A percentile compares a stretch with the other conserved stretches of the same genome.
Conservation (phyloP, 2,329 filamentous ascomycete genomes). For the Beauveria australis region DNA sequence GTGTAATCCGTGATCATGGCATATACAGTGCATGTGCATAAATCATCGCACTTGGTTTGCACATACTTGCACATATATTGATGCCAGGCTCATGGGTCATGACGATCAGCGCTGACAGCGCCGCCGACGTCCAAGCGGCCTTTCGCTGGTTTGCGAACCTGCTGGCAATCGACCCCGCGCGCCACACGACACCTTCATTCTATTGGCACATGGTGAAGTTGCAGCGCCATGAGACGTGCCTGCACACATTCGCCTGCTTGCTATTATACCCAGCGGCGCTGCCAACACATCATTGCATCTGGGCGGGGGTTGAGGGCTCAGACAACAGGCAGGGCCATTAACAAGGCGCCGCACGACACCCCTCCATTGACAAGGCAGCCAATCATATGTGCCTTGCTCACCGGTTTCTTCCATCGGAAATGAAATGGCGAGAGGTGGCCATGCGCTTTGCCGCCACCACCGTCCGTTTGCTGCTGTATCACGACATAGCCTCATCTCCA, state of each 20-base stretch:
- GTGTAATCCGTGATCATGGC: neutral
- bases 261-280: constrained; percentile 10
- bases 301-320: constrained; percentile 10
- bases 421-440: neutral
- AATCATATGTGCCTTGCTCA: constrained; percentile 8
- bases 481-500: constrained; percentile 4
- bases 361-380: constrained; percentile 6
- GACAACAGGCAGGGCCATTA: neutral
- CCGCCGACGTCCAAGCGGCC: constrained; percentile 10
- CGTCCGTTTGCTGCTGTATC: neutral
- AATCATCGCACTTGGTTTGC: neutral
- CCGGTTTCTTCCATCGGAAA: constrained; percentile 7
- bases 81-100: constrained; percentile 10
- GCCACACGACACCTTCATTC: constrained; percentile 10
- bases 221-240: constrained; percentile 1
- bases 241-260: neutral
- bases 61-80: constrained; percentile 6
- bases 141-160: neutral
- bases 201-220: constrained; percentile 6
- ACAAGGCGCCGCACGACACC: constrained; percentile 5
- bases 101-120: constrained; percentile 9
- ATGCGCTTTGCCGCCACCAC: constrained; percentile 2
- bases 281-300: constrained; percentile 14
- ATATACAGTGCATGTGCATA: constrained; percentile 9
- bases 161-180: constrained; percentile 11